Evolutionary conservation across 805 yeast genomes (phyloP), one percentile per base, ranked within the genome.

Genomic region (Danielia oregonensis): DNA sequence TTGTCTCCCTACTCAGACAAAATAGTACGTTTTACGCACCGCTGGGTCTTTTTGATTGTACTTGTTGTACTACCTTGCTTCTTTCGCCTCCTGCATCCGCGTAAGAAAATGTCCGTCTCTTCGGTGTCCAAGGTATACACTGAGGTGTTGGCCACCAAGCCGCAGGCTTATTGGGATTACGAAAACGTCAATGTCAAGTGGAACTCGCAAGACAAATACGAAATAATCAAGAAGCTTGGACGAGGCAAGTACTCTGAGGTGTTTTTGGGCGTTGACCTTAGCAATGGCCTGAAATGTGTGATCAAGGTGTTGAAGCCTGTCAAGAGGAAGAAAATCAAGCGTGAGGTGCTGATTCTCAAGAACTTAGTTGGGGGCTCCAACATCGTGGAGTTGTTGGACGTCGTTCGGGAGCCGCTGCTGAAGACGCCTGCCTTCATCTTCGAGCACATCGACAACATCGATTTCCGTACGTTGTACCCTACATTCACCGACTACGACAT

Each of bases 221-320:
- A 89, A 63, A 80, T 88, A 30, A 71, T 83, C 25, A 77, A 78
- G 42, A 88, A 87, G 57, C 74, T 89, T 32, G 97, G 97, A 8
- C 74, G 96, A 38, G 97, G 97, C 32, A 87, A 87, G 62, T 89
- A 89, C 57, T 84, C 94, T 11, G 97, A 89, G 63, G 97, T 89
- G 30, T 89, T 89, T 52, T 78, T 86, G 46, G 97, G 96, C 5
- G 72, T 84, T 25, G 79, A 84, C 48, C 66, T 82, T 13, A 55
- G 70, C 26, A 73, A 74, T 37, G 78, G 80, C 35, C 70, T 72
- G 35, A 70, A 79, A 35, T 79, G 89, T 49, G 96, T 89, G 33
- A 85, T 89, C 53, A 89, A 89, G 62, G 96, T 87, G 16, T 72
- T 89, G 52, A 89, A 89, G 58, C 97, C 97, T 2, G 96, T 89